Evolutionary conservation across 768 basidiomycete genomes (phyloP).

Genomic region (Psilocybe tampanensis): DNA sequence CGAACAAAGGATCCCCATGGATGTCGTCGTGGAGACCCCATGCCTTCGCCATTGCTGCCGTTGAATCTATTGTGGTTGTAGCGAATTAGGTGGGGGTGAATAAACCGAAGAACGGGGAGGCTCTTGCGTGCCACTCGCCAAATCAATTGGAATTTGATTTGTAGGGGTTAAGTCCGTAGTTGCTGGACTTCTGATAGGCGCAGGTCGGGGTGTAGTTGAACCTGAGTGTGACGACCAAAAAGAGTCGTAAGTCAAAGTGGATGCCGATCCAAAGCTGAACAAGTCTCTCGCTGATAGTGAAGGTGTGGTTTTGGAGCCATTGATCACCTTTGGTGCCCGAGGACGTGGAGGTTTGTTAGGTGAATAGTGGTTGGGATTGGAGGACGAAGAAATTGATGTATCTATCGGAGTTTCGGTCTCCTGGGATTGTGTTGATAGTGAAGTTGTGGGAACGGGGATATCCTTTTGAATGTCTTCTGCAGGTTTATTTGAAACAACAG

Average conservation of each 20-base stretch:
- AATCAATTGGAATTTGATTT: constrained; percentile 16
- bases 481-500: not conserved
- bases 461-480: constrained; percentile 8
- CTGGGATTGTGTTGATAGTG: constrained; percentile 9
- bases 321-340: constrained; percentile 20
- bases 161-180: constrained; percentile 4
- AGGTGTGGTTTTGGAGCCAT: constrained; percentile 17
- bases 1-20: constrained; percentile 15
- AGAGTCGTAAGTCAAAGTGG: constrained; percentile 57
- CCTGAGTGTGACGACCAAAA: constrained; percentile 62
- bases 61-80: constrained; percentile 5
- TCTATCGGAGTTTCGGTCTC: constrained; percentile 18
- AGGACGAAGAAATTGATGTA: not conserved
- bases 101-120: constrained; percentile 3
- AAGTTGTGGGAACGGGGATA: not conserved
- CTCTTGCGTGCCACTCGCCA: constrained; percentile 12
- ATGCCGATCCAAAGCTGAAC: constrained; percentile 27
- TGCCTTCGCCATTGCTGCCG: constrained; percentile 1
- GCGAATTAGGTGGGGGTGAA: constrained; percentile 5
- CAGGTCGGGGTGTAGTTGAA: constrained; percentile 18
- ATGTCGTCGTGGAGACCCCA: constrained; percentile 10
- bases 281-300: constrained; percentile 27
- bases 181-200: constrained; percentile 5
- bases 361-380: constrained; percentile 20
- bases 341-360: constrained; percentile 20